Base-by-base conservation (phyloP, 257 asterid species). In the Rauvolfia tetraphylla region DNA sequence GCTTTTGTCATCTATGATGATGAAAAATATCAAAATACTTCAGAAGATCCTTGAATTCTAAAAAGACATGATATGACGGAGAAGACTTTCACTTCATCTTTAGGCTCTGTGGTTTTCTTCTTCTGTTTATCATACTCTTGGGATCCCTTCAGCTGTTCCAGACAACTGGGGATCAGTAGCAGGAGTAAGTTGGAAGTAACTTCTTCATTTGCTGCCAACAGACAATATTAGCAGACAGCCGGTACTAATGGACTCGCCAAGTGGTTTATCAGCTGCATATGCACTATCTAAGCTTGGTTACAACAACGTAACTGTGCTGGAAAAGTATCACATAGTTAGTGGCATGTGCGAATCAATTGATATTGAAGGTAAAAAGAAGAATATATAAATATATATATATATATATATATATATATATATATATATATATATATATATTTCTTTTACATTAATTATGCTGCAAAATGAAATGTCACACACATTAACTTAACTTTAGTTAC, bases 321-420 rank as follows among this genome's bases (percentile, higher is more conserved):
- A 92, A 78, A 92, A 91, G 79, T 85, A 91, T 85, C 96, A 87
- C 84, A 85, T 90, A 1, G 98, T 92, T 14, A 87, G 97, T 81
- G 98, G 97, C 78, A 89, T 92, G 98, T 92, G 97, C 70, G 96
- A 90, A 81, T 90, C 97, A 9, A 89, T 78, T 73, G 90, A 89
- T 62, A 86, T 92, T 62, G 90, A 88, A 86, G 97, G 97, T 92
- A 87, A 20, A 62, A 22, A n/a, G 34, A 73, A 71, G 39, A 53
- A 75, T n/a, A n/a, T n/a, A n/a, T n/a, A n/a, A n/a, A n/a, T n/a
- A n/a, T n/a, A n/a, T n/a, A n/a, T n/a, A n/a, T n/a, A n/a, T n/a
- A n/a, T n/a, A n/a, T n/a, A n/a, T n/a, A n/a, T n/a, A n/a, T n/a
- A n/a, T n/a, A n/a, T n/a, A n/a, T n/a, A n/a, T n/a, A n/a, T n/a